Percentiles rank a stretch among this genome's conserved stretches.
phyloP scores from a whole-genome alignment of 768 basidiomycete genomes.

The Obba rivulosa region DNA sequence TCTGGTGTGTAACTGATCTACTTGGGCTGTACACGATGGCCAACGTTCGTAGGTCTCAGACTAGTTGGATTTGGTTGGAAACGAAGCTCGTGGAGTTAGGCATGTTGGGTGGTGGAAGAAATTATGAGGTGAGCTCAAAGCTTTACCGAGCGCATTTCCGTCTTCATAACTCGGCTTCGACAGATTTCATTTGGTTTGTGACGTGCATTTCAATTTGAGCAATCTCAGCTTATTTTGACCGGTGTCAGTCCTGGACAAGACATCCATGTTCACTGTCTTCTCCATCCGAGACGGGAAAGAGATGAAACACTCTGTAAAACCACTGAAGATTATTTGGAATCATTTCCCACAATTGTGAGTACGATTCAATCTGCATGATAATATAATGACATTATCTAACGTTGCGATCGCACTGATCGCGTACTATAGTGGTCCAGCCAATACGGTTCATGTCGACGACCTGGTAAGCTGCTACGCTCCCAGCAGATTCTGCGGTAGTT shows the following conservation, averaged over 20 bases:
- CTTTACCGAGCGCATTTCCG: not conserved
- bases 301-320: slow-evolving; percentile 78
- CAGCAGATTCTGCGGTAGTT: not conserved
- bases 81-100: slow-evolving; percentile 82
- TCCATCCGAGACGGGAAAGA: slow-evolving; percentile 65
- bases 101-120: slow-evolving; percentile 67
- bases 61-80: slow-evolving; percentile 87
- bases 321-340: slow-evolving; percentile 83
- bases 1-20: slow-evolving; percentile 49
- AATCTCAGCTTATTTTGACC: not conserved
- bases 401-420: no score
- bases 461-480: slow-evolving; percentile 37
- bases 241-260: slow-evolving; percentile 71
- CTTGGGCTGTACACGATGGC: not conserved
- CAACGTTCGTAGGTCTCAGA: slow-evolving; percentile 58
- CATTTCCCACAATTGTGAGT: slow-evolving; percentile 75
- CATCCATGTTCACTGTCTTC: slow-evolving; percentile 86
- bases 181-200: slow-evolving; percentile 59
- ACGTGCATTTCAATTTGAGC: not conserved
- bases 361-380: not conserved
- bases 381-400: slow-evolving; percentile 3
- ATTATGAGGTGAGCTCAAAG: slow-evolving; percentile 53
- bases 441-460: slow-evolving; percentile 89
- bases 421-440: slow-evolving; percentile 54
- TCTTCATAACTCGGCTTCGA: not conserved